Base-by-base conservation (phyloP, 139 green algal genomes). In the Picochlorum sp. region DNA sequence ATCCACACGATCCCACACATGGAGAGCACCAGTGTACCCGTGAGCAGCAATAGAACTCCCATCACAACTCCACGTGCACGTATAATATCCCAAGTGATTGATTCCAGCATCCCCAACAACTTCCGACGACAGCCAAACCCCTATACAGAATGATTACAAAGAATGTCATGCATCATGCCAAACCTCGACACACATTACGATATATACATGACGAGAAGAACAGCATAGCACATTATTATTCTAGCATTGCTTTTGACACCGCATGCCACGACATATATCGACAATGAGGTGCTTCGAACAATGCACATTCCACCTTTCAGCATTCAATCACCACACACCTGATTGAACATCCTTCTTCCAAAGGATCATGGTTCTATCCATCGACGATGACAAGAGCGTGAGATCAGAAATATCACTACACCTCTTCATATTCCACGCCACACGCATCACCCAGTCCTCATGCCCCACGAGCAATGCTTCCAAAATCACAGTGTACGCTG, bases 311-410 rank as follows among this genome's bases (percentile, higher is more conserved):
- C n/a, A 4, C 9, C 7, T 66, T 66, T 28, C 24, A 28, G n/a
- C 8, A 66, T n/a, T 16, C 52, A 54, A 54, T 54, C n/a, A 20
- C 47, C 9, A 16, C 57, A 10, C 66, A 81, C 75, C 78, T 61
- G 66, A 68, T 4, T 58, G 44, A 18, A 56, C 44, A 38, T 96
- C 85, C 7, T 77, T 83, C 6, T 65, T 45, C 93, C 93, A 98
- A 3, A 98, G 38, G 68, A 93, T 85, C 85, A 98, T 94, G 24
- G 87, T 96, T 11, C 93, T 76, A 72, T 98, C 93, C 88, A 97
- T 96, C 15, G 86, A 96, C 4, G 86, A 78, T 1, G 86, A 89
- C 49, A 98, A 84, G 55, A 98, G 81, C 49, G 59, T 77, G 21
- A 73, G 58, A 38, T 45, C 52, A 10, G 57, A 41, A 71, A 15